Base-by-base conservation (phyloP, 768 basidiomycete genomes). In the Mycena pura region DNA sequence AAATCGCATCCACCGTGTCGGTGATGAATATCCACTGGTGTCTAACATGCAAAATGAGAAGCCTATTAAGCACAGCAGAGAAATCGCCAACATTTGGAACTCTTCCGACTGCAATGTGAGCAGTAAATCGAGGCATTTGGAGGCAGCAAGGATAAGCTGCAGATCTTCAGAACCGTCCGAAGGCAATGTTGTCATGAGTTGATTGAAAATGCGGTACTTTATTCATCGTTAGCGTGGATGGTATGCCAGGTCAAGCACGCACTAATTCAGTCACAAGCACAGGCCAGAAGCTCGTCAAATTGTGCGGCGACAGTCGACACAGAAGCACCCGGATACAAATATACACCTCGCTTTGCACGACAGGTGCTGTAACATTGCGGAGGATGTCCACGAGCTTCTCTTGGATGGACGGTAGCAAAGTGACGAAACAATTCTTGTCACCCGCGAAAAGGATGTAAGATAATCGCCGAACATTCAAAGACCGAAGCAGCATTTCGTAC, bases 21-120 rank as follows among this genome's bases (percentile, higher is more conserved):
- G 95, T 97, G 40, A 98, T 87, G 73, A 99, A 99, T 69, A 97
- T 92, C 96, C 97, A 99, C 79, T 99, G 95, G 73, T 99, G 92
- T 72, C 91, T 93, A 65, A 19, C 40, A 27, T 40, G 5, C 21
- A 14, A 46, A 70, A 10, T 47, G 15, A 48, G 38, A 28, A 39
- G 72, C 54, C 44, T 7, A 28, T 54, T 46, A 48, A 49, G 43
- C 11, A 60, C 13, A 10, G 41, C 27, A 28, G 29, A 60, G 22
- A 39, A 19, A 49, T 51, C 40, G 14, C 78, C 61, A 70, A 97
- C 96, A 98, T 92, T 76, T 99, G 97, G 75, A 99, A 99, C 73
- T 99, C 96, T 70, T 96, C 94, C 0, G 94, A 96, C 73, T 99
- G 96, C 24, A 99, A 77, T 3, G 92, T 89, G 11, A 99, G 82